These are phyloP conservation scores for Calonectria hongkongensis DNA, from an alignment of 2,329 filamentous ascomycete species.

Conservation along the genomic window DNA sequence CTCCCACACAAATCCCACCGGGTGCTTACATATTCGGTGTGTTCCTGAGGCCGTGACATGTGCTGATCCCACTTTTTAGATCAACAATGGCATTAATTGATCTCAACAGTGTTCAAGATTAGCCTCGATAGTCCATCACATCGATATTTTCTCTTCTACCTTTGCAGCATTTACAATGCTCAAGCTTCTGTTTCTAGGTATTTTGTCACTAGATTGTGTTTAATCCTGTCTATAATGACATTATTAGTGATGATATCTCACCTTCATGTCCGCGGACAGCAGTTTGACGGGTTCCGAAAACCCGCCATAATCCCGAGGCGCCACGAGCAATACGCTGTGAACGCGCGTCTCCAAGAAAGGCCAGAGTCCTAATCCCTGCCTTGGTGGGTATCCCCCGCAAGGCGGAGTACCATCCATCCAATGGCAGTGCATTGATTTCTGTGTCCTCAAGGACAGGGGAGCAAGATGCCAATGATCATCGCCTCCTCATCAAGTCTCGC, in stretches of 20 bases:
- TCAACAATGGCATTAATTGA: too few relatives aligned
- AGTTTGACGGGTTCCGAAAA: not conserved
- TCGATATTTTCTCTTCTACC: too few relatives aligned
- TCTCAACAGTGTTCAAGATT: too few relatives aligned
- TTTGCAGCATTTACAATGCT: too few relatives aligned
- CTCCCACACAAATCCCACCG: not conserved
- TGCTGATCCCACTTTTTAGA: too few relatives aligned
- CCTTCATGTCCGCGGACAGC: not conserved
- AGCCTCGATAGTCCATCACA: too few relatives aligned
- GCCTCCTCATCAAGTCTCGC: too few relatives aligned
- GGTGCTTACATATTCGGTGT: not conserved
- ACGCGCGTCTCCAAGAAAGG: not conserved
- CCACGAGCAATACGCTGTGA: not conserved
- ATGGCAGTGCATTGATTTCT: not conserved
- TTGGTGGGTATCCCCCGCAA: not conserved
- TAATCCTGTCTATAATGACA: too few relatives aligned
- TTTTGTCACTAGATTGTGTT: too few relatives aligned
- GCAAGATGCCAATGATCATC: too few relatives aligned
- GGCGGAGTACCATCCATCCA: not conserved
- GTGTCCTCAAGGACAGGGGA: not conserved
- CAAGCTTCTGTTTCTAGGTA: too few relatives aligned
- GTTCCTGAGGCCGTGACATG: too few relatives aligned
- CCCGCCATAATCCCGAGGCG: not conserved
- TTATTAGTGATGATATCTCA: not conserved
- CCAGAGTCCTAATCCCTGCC: not conserved